Evolutionary conservation across 306 rosid genomes (phyloP).

Genomic region (Benincasa hispida): DNA sequence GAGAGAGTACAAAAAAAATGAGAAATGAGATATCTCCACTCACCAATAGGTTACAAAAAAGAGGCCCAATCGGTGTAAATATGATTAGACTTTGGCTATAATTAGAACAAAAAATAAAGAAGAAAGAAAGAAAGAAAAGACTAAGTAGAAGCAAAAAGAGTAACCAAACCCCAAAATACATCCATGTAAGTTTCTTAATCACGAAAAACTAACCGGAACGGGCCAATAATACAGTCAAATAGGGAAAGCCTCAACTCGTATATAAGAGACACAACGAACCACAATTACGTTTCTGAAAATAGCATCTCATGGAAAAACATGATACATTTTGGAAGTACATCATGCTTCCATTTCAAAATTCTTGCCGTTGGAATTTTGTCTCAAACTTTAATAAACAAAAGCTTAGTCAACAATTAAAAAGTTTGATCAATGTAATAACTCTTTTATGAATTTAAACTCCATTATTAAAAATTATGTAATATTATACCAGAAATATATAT

Average conservation of each 20-base stretch:
- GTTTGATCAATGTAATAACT: not conserved
- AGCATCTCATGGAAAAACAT: not conserved
- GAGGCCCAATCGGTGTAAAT: too few species aligned
- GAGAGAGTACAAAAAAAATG: too few species aligned
- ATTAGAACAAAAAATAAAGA: too few species aligned
- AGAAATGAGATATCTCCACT: too few species aligned
- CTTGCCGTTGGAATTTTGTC: not conserved
- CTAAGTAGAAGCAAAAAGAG: too few species aligned
- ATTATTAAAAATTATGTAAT: not conserved
- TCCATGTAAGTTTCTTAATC: too few species aligned
- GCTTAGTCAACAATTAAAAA: not conserved
- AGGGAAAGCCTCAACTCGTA: not conserved
- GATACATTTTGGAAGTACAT: not conserved
- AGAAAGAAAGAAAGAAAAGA: too few species aligned
- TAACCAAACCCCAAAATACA: too few species aligned
- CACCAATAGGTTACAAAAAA: too few species aligned
- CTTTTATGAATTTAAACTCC: not conserved
- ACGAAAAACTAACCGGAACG: not conserved
- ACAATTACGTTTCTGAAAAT: not conserved
- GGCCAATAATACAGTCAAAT: not conserved
- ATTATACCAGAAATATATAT: not conserved
- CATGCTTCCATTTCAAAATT: not conserved
- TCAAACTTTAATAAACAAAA: not conserved
- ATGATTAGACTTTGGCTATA: too few species aligned
- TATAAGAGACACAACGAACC: not conserved